Conservation (phyloP, 129 eudicot species). For the sunflower (Helianthus annuus) region DNA sequence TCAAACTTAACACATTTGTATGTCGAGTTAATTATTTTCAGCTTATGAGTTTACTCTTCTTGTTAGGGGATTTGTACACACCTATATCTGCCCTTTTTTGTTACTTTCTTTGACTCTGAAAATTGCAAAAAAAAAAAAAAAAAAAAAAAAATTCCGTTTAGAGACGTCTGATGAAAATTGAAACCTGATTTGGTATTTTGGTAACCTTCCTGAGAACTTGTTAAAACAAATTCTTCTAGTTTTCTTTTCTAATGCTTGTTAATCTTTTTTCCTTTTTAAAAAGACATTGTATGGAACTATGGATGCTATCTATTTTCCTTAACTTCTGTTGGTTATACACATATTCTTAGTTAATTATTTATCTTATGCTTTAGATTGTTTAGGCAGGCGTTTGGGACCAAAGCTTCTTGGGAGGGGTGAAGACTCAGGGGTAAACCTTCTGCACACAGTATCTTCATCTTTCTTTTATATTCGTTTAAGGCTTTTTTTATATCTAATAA, state of each 20-base stretch:
- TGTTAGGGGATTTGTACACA: background rate
- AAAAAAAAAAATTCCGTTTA: background rate
- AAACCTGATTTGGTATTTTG: background rate
- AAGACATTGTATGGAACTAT: constrained; percentile 4
- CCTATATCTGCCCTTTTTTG: background rate
- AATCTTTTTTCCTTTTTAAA: background rate
- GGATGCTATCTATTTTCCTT: background rate
- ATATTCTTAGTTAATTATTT: constrained; percentile 2
- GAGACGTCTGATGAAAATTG: background rate
- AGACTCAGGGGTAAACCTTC: constrained; percentile 80
- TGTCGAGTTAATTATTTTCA: constrained; percentile 3
- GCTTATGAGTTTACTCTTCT: background rate
- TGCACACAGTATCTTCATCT: background rate
- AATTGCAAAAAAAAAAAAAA: background rate
- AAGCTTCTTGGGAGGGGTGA: constrained; percentile 79
- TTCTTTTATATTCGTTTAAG: background rate
- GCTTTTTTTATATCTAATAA: background rate
- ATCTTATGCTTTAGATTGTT: constrained; percentile 67
- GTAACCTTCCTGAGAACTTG: constrained; percentile 1
- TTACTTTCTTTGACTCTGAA: constrained; percentile 17
- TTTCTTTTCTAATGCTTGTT: background rate
- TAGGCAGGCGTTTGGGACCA: constrained; percentile 99
- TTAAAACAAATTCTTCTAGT: background rate
- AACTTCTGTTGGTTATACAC: background rate
- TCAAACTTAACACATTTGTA: background rate